Percentiles rank a stretch among this genome's conserved stretches.
Conservation (phyloP, 331 rosid species). For the Stylosanthes scabra region DNA sequence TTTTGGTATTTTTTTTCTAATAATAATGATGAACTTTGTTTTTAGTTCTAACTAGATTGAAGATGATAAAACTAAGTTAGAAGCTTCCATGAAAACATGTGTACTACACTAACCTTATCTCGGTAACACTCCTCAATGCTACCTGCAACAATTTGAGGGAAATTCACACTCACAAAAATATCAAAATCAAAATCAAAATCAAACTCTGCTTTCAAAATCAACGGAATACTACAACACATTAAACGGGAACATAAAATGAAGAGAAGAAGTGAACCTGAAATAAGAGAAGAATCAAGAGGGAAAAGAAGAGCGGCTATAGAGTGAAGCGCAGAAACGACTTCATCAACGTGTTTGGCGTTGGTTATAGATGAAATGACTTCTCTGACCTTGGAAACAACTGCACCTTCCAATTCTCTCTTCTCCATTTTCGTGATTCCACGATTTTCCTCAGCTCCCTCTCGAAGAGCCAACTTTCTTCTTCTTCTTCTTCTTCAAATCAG, state of each 20-base stretch:
- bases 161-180: neutral
- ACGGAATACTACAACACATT: neutral
- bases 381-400: conserved; percentile 56
- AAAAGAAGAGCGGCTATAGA: conserved; percentile 75
- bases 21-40: too few relatives aligned
- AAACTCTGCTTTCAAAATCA: neutral
- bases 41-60: too few relatives aligned
- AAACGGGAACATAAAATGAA: neutral
- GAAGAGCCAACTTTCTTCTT: neutral
- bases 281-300: conserved; percentile 66
- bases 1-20: too few relatives aligned
- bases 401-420: conserved; percentile 57
- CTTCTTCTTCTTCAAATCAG: too few relatives aligned
- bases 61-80: neutral
- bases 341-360: conserved; percentile 76
- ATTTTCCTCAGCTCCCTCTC: neutral
- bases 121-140: conserved; percentile 60
- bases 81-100: conserved; percentile 26
- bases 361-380: conserved; percentile 62
- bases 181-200: neutral
- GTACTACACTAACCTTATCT: conserved; percentile 64
- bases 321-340: conserved; percentile 75
- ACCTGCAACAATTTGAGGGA: conserved; percentile 54
- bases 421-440: conserved; percentile 41
- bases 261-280: conserved; percentile 57